Percentiles rank a stretch among this genome's conserved stretches.
Evolutionary conservation across 2,329 filamentous ascomycete genomes (phyloP).

Genomic region (Dothideomycetes sp.): DNA sequence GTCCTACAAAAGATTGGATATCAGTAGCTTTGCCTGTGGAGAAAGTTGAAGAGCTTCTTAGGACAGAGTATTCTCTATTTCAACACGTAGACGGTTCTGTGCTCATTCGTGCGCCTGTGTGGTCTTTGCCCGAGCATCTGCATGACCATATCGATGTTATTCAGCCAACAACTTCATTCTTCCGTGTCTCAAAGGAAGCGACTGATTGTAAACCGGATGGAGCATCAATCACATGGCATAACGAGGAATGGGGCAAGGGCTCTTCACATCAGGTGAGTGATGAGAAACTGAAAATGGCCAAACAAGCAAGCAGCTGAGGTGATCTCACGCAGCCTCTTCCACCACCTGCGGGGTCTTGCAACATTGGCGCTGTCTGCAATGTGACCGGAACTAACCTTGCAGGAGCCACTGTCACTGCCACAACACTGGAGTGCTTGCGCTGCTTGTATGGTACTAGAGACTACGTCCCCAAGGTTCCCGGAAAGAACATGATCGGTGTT

Average conservation of each 20-base stretch:
- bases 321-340: no score
- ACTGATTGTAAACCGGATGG: conserved; percentile 11
- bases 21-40: conserved; percentile 40
- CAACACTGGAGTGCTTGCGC: conserved; percentile 41
- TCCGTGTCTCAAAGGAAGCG: conserved; percentile 25
- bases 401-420: background rate
- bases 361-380: conserved; percentile 37
- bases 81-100: conserved; percentile 34
- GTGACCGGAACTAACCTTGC: no score
- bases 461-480: conserved; percentile 34
- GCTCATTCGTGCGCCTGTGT: conserved; percentile 45
- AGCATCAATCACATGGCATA: conserved; percentile 10
- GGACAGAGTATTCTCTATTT: conserved; percentile 40
- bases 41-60: conserved; percentile 41
- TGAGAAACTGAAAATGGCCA: no score
- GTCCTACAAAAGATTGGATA: conserved; percentile 47
- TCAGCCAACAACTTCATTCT: conserved; percentile 50
- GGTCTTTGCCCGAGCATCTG: conserved; percentile 50
- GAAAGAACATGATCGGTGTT: conserved; percentile 32
- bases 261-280: conserved; percentile 1
- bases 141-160: conserved; percentile 44
- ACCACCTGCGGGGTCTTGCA: conserved; percentile 10
- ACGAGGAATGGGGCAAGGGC: conserved; percentile 23
- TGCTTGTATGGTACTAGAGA: conserved; percentile 43
- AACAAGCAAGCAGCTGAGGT: no score